These are phyloP conservation scores for Pseudogymnoascus sp. DNA, from an alignment of 2,329 filamentous ascomycete species.

Conservation along the genomic window DNA sequence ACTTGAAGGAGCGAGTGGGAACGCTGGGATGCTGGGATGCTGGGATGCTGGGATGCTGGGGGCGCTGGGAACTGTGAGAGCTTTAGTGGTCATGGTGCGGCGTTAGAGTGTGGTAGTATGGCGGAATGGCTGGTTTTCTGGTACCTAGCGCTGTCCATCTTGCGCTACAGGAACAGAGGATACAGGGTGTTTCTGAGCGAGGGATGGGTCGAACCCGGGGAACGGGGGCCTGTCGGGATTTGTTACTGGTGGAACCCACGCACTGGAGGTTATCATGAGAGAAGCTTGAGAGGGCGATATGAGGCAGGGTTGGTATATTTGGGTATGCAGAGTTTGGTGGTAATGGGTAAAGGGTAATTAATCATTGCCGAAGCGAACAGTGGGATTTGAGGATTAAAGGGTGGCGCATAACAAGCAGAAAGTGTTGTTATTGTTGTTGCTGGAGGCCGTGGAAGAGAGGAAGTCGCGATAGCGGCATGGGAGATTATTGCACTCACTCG, in stretches of 20 bases:
- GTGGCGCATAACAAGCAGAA: not conserved
- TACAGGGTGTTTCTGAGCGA: not conserved
- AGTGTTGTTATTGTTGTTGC: too few relatives aligned
- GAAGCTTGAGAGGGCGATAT: not conserved
- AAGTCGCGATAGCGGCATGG: not conserved
- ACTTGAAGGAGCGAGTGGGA: not conserved
- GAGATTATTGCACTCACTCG: too few relatives aligned
- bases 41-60: too few relatives aligned
- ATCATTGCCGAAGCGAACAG: not conserved
- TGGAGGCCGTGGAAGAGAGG: not conserved
- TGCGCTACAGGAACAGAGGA: not conserved
- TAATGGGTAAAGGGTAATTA: not conserved
- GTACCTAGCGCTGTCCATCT: not conserved
- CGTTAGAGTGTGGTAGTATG: not conserved
- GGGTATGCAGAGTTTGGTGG: not conserved
- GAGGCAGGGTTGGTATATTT: conserved; percentile 4
- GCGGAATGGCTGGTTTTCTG: not conserved
- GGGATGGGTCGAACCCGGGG: not conserved
- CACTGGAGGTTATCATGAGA: not conserved
- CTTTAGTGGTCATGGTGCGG: not conserved
- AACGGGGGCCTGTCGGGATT: not conserved
- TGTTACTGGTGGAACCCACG: not conserved
- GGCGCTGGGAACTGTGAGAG: not conserved
- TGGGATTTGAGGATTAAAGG: not conserved
- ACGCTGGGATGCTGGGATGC: too few relatives aligned